A percentile compares a stretch with the other conserved stretches of the same genome.
These are phyloP conservation scores for Chalciporus sphaerocephalus DNA, from an alignment of 768 basidiomycete genomes.

Conservation along the genomic window DNA sequence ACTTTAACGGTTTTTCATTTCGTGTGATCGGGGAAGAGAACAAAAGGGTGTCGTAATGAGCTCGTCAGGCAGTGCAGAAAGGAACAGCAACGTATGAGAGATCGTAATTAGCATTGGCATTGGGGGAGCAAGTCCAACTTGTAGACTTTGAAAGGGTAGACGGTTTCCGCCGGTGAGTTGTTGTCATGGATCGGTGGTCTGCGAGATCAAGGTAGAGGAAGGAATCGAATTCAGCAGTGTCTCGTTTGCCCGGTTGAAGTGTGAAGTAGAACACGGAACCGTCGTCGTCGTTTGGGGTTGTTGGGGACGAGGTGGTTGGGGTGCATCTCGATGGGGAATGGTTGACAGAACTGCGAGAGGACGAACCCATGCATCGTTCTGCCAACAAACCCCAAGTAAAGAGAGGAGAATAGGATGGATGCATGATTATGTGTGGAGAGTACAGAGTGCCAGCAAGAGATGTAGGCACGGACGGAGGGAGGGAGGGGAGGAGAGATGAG, in stretches of 20 bases:
- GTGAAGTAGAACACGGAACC: slow-evolving; percentile 47
- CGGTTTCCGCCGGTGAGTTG: slow-evolving; percentile 35
- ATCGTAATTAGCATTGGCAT: slow-evolving; percentile 11
- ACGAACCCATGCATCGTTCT: slow-evolving; percentile 19
- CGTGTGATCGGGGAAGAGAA: slow-evolving; percentile 10
- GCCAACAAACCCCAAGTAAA: slow-evolving; percentile 61
- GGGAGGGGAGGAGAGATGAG: neutral
- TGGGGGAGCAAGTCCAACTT: slow-evolving; percentile 24
- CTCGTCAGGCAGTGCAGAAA: neutral
- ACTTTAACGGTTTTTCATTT: slow-evolving; percentile 23
- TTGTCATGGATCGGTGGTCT: slow-evolving; percentile 42
- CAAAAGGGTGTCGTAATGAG: neutral
- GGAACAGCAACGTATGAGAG: slow-evolving; percentile 15
- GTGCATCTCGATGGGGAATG: neutral
- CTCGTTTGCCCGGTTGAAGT: slow-evolving; percentile 37
- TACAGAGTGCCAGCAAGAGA: neutral
- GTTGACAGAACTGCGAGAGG: slow-evolving; percentile 12
- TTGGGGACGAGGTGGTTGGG: neutral
- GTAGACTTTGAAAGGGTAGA: slow-evolving; percentile 30
- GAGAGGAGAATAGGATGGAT: slow-evolving; percentile 49
- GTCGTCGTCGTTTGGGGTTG: slow-evolving; percentile 16
- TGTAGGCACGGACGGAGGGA: neutral
- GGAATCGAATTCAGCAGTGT: slow-evolving; percentile 44
- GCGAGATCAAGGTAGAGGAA: slow-evolving; percentile 70
- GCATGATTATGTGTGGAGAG: slow-evolving; percentile 2